Percentiles rank a stretch among this genome's conserved stretches.
These are phyloP conservation scores for Xerocomus potaroensis DNA, from an alignment of 768 basidiomycete genomes.

Conservation along the genomic window DNA sequence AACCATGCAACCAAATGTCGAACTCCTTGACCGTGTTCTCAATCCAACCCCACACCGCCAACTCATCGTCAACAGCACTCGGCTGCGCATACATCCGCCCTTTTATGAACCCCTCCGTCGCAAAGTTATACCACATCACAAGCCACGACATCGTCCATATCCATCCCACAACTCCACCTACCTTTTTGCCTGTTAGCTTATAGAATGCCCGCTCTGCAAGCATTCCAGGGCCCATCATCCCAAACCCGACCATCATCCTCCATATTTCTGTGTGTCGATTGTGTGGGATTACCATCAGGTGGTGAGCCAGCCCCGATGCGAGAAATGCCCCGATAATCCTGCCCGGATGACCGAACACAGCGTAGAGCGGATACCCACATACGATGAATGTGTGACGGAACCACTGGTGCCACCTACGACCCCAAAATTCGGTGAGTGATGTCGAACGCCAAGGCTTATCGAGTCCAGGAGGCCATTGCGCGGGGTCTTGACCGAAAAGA, in stretches of 20 bases:
- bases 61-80: not conserved
- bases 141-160: too few relatives aligned
- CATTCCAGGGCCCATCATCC: slow-evolving; percentile 51
- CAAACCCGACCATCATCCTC: too few relatives aligned
- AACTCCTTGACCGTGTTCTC: slow-evolving; percentile 4
- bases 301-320: slow-evolving; percentile 53
- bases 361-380: slow-evolving; percentile 24
- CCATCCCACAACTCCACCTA: slow-evolving; percentile 29
- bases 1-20: slow-evolving; percentile 8
- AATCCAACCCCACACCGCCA: not conserved
- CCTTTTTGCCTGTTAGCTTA: slow-evolving; percentile 20
- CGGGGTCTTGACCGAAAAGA: slow-evolving; percentile 23
- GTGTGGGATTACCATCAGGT: slow-evolving; percentile 49
- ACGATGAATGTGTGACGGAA: slow-evolving; percentile 30
- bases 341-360: slow-evolving; percentile 44
- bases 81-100: slow-evolving; percentile 2
- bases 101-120: slow-evolving; percentile 18
- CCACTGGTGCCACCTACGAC: slow-evolving; percentile 33
- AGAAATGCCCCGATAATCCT: too few relatives aligned
- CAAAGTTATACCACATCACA: slow-evolving; percentile 17
- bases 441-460: slow-evolving; percentile 31
- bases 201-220: slow-evolving; percentile 38
- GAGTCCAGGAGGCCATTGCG: slow-evolving; percentile 31
- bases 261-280: slow-evolving; percentile 36
- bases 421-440: slow-evolving; percentile 35